A percentile compares a stretch with the other conserved stretches of the same genome.
These are phyloP conservation scores for Tylopilus cervinicoccineus DNA, from an alignment of 768 basidiomycete genomes.

Conservation along the genomic window DNA sequence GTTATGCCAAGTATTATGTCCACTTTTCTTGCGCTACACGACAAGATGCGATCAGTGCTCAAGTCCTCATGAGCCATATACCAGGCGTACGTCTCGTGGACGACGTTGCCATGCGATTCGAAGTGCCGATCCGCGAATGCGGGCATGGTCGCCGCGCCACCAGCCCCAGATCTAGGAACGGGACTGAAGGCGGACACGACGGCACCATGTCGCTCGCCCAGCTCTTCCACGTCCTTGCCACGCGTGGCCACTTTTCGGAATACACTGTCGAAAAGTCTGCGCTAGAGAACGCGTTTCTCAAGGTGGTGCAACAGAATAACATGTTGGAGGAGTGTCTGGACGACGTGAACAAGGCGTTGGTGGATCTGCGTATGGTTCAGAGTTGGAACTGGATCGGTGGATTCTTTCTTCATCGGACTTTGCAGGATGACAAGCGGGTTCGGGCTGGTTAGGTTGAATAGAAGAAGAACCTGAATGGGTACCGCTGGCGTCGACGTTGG, in stretches of 20 bases:
- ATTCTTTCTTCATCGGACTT: no score
- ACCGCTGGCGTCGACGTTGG: no score
- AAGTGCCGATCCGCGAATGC: constrained; percentile 54
- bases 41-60: constrained; percentile 55
- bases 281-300: constrained; percentile 69
- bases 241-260: constrained; percentile 52
- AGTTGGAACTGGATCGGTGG: no score
- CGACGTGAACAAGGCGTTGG: constrained; percentile 3
- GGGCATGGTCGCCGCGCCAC: no score
- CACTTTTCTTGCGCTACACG: constrained; percentile 67
- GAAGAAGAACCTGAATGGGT: no score
- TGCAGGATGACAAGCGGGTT: no score
- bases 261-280: constrained; percentile 70
- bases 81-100: constrained; percentile 65
- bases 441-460: no score
- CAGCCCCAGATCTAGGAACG: no score
- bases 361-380: no score
- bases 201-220: constrained; percentile 46
- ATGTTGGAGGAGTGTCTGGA: constrained; percentile 40
- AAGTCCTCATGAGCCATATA: constrained; percentile 55
- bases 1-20: constrained; percentile 73
- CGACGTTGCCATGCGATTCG: constrained; percentile 73
- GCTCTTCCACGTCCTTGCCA: constrained; percentile 54
- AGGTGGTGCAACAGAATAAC: constrained; percentile 61
- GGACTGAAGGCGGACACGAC: background rate